Base-by-base conservation (phyloP, 345 rosid species). In the Ceriops decandra region DNA sequence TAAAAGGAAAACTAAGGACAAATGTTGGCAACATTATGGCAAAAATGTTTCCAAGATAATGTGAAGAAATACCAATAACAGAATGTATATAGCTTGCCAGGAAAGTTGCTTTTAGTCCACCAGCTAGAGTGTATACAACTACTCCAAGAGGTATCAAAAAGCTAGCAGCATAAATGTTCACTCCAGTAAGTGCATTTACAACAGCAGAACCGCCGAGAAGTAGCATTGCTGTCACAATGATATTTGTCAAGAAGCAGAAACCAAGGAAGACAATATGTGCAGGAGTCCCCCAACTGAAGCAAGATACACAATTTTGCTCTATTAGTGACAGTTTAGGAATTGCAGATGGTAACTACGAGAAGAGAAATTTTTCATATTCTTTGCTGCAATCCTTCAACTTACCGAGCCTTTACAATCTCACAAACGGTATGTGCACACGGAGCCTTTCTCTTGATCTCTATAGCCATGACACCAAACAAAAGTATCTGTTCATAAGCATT, bases 71-170 rank as follows among this genome's bases (percentile, higher is more conserved):
- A 90, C 98, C 98, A 42, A 89, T 77, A 62, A 86, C 96, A 35
- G 98, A 93, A 73, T 93, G 98, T 60, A 90, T 89, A 66, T 90
- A 93, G 82, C 98, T 93, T 0, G 98, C 98, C 63, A 93, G 82
- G 77, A 93, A 93, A 36, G 98, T 93, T 60, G 98, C 98, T 79
- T 90, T 87, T 20, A 90, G 87, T 52, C 98, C 98, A 58, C 98
- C 97, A 6, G 98, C 96, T n/a, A 90, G 83, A 19, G 98, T 89
- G 73, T 93, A 90, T 27, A 86, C 84, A 56, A 89, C 78, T 8
- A 90, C 96, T 17, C 98, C 98, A 5, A 93, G 90, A n/a, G 98
- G 98, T 63, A 90, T 90, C 66, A 93, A 83, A 79, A 93, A 93
- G 81, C 97, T 90, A 60, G 98, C 98, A 5, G 91, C 90, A 30